Evolutionary conservation across 192 early-diverging fungal genomes (phyloP), one percentile per base, ranked within the genome.

Genomic region (Pecoramyces ruminantium): DNA sequence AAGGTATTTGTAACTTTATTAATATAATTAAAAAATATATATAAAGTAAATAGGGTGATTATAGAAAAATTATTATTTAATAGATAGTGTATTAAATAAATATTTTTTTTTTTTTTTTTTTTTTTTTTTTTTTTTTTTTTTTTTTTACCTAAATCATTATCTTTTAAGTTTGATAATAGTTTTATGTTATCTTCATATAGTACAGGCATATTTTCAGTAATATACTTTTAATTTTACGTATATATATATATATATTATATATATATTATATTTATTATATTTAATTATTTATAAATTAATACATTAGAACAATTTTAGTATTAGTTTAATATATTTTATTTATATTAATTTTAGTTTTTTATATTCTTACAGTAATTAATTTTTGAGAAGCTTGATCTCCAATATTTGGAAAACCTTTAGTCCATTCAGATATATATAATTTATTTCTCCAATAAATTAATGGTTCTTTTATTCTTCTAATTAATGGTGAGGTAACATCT

Each of bases 401-500:
- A 51, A 51, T 51, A 21, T 51, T 51, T 51, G 42, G 18, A 21
- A 51, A 21, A 51, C 42, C 42, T 51, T 51, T 51, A 4, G 15
- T 51, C 42, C 42, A 51, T 51, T 51, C 42, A 51, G 18, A 51
- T 51, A 51, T 17, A 51, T 51, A 51, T 21, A 51, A 51, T 51
- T 51, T 51, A 51, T 51, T 51, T 51, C 42, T 51, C 42, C 42
- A 51, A 21, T 51, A 51, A 51, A 51, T 51, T 21, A 51, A 21
- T 4, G 42, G 42, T 29, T 81, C 80, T 34, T 79, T 79, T 79
- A 91, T 78, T 78, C 88, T 79, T 79, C 87, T 85, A 78, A 95
- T 82, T 80, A 96, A 79, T 81, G 87, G 78, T 51, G 91, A 84
- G 39, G 95, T 86, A 39, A 88, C 81, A 78, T 88, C 89, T 77